Conservation (phyloP, 2,329 filamentous ascomycete genomes). For the Colletotrichum melonis region DNA sequence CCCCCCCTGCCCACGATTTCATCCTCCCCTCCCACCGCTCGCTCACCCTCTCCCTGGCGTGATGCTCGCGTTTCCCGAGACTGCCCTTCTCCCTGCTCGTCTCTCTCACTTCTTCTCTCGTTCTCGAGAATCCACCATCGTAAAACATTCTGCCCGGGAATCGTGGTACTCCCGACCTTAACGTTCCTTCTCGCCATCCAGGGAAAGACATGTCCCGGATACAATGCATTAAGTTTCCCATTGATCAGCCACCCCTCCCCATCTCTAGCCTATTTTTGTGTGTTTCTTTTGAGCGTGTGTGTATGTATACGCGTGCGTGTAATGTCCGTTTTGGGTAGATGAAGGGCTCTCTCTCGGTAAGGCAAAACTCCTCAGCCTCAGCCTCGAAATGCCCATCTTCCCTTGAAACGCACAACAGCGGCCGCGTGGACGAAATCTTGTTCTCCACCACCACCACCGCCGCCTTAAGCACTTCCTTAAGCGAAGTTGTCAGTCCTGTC, state of each 20-base stretch:
- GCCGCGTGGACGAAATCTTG: not conserved
- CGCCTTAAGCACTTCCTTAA: slow-evolving; percentile 54
- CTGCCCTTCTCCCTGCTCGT: not conserved
- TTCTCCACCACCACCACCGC: too few species aligned
- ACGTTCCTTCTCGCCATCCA: not conserved
- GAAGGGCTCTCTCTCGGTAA: not conserved
- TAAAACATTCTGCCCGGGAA: not conserved
- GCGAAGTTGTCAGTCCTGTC: slow-evolving; percentile 94
- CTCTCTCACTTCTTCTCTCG: not conserved
- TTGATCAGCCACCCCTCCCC: not conserved
- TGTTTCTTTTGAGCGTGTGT: not conserved
- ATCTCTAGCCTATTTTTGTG: not conserved
- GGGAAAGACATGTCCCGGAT: not conserved
- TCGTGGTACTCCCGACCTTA: too few species aligned
- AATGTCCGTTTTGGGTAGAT: not conserved
- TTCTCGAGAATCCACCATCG: not conserved
- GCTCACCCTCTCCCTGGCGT: not conserved
- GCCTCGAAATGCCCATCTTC: not conserved
- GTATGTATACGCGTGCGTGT: not conserved
- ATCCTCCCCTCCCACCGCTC: not conserved
- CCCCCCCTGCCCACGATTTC: too few species aligned
- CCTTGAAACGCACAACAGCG: not conserved
- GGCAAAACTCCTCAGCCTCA: not conserved
- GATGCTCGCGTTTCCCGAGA: not conserved
- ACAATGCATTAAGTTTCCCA: not conserved